Conservation (phyloP, 768 basidiomycete genomes). For the Russula abietina region DNA sequence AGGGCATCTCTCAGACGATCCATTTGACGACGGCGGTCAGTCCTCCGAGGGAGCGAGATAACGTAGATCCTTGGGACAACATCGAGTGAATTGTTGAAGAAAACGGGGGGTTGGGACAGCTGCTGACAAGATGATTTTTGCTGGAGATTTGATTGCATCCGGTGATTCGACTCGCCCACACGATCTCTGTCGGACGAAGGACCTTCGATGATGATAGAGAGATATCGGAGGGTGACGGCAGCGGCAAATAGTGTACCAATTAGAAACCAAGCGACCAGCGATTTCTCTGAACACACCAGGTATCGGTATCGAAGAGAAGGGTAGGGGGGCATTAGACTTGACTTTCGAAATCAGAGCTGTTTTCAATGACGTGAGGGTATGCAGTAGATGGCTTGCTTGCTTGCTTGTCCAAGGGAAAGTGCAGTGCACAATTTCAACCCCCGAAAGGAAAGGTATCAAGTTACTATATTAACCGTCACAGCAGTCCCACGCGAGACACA, state of each 20-base stretch:
- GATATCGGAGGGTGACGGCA: not conserved
- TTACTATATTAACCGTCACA: not conserved
- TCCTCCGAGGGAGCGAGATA: constrained; percentile 51
- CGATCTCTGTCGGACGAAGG: not conserved
- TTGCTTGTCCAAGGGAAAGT: too few species aligned
- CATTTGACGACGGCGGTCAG: constrained; percentile 54
- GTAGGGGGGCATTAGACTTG: not conserved
- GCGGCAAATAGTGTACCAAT: not conserved
- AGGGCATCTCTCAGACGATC: constrained; percentile 44
- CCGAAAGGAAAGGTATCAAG: not conserved
- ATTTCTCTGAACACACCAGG: not conserved
- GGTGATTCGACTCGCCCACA: not conserved
- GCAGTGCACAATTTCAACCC: not conserved
- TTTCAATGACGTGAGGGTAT: not conserved
- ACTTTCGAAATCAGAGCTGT: not conserved
- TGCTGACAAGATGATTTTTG: not conserved
- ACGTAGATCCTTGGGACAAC: constrained; percentile 46
- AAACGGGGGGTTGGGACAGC: not conserved
- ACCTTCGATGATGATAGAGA: not conserved
- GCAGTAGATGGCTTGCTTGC: too few species aligned
- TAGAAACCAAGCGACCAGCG: not conserved
- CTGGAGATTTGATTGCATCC: not conserved
- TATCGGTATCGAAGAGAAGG: not conserved
- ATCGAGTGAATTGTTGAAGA: constrained; percentile 30
- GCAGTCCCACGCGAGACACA: not conserved